A percentile compares a stretch with the other conserved stretches of the same genome.
phyloP scores from a whole-genome alignment of 352 stramenopile genomes.

The Stephanocyclus meneghinianus region DNA sequence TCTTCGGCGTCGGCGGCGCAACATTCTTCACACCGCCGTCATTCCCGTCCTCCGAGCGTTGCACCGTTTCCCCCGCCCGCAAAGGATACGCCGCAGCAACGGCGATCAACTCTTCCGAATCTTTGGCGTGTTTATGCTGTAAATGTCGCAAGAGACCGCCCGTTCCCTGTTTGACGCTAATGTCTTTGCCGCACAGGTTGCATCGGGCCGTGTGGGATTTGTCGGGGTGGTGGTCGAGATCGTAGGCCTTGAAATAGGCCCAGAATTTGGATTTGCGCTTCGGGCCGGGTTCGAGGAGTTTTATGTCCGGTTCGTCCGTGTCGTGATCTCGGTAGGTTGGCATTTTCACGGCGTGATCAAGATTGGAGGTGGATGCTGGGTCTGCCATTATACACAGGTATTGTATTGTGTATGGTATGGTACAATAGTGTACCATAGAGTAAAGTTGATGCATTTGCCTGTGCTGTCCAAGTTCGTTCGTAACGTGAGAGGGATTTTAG shows the following conservation, averaged over 20 bases:
- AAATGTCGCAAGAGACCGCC: not conserved
- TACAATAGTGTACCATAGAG: no score
- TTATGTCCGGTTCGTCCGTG: not conserved
- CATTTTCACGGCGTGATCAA: no score
- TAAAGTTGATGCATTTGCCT: no score
- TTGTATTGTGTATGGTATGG: no score
- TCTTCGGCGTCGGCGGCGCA: not conserved
- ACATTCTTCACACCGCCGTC: not conserved
- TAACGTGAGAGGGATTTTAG: no score
- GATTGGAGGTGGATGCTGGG: no score
- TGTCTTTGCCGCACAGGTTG: conserved; percentile 2
- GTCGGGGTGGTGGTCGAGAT: conserved; percentile 6
- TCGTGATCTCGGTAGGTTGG: not conserved
- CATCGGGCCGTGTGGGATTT: not conserved
- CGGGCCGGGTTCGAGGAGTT: not conserved
- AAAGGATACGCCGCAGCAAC: not conserved
- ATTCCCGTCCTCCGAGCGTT: not conserved
- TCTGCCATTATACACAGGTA: no score
- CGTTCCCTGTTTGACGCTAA: conserved; percentile 3
- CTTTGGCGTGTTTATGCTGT: not conserved
- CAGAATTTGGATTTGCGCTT: conserved; percentile 7
- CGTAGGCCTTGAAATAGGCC: conserved; percentile 4
- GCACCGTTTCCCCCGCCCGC: not conserved
- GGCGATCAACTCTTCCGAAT: not conserved
- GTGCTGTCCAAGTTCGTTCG: no score